Evolutionary conservation across 2,329 filamentous ascomycete species (phyloP).

Genomic region (Sclerotiophoma versabilis): DNA sequence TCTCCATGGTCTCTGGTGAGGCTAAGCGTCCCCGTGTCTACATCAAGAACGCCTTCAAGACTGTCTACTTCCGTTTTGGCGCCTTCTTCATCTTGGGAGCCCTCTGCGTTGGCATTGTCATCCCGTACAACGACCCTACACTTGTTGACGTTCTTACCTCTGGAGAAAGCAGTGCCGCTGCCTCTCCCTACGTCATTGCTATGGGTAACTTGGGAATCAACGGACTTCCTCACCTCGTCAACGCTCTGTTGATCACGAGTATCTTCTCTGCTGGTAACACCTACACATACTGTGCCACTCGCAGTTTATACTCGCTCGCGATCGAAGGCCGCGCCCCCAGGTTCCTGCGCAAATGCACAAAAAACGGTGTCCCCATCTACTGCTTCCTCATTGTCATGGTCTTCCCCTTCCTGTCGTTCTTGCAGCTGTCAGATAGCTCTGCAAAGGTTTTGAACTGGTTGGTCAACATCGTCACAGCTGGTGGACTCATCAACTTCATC

Average conservation of each 20-base stretch:
- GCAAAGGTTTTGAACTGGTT: conserved; percentile 77
- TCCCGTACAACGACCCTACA: conserved; percentile 73
- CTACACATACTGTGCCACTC: conserved; percentile 62
- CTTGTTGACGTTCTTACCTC: conserved; percentile 62
- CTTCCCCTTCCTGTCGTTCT: conserved; percentile 74
- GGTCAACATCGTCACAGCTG: conserved; percentile 74
- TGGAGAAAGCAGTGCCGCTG: conserved; percentile 54
- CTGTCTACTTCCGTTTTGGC: conserved; percentile 55
- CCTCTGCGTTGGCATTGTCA: conserved; percentile 54
- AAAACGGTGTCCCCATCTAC: conserved; percentile 74
- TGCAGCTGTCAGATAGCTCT: conserved; percentile 71
- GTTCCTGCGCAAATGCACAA: conserved; percentile 65
- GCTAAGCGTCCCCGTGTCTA: conserved; percentile 55
- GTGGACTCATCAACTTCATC: conserved; percentile 59
- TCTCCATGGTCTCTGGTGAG: conserved; percentile 58
- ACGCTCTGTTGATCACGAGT: conserved; percentile 62
- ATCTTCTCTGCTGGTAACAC: conserved; percentile 65
- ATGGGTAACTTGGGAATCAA: conserved; percentile 62
- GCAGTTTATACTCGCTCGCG: conserved; percentile 61
- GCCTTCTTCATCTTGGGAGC: conserved; percentile 57
- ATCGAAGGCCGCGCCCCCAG: conserved; percentile 62
- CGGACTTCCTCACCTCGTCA: conserved; percentile 65
- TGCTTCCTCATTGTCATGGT: conserved; percentile 71
- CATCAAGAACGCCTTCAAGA: conserved; percentile 58
- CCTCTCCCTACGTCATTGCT: conserved; percentile 69